phyloP scores from a whole-genome alignment of 257 asterid species.

The Rhazya stricta region DNA sequence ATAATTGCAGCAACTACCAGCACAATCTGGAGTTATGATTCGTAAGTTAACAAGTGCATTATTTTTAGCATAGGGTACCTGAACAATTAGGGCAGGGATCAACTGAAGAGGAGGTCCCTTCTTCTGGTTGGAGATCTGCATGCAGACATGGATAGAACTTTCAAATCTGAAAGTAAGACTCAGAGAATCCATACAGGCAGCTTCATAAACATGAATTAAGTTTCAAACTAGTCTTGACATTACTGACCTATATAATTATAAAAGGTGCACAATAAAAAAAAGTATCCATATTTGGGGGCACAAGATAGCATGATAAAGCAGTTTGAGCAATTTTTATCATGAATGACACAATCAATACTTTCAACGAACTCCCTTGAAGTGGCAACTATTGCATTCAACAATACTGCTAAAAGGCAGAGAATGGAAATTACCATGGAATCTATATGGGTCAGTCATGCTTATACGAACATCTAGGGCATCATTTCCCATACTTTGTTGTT shows the following conservation, averaged over 20 bases:
- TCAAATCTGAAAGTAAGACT: too few relatives aligned
- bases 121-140: too few relatives aligned
- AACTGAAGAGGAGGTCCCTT: too few relatives aligned
- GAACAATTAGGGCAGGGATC: too few relatives aligned
- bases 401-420: neutral
- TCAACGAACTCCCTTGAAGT: neutral
- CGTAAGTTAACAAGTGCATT: too few relatives aligned
- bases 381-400: neutral
- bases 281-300: neutral
- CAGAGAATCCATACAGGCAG: neutral
- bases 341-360: neutral
- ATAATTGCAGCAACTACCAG: too few relatives aligned
- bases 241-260: too few relatives aligned
- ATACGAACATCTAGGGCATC: neutral
- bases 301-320: neutral
- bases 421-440: neutral
- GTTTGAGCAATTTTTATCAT: too few relatives aligned
- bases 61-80: too few relatives aligned
- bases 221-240: neutral
- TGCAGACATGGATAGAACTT: too few relatives aligned
- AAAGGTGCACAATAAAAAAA: neutral
- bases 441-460: neutral
- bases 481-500: neutral
- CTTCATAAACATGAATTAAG: neutral
- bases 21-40: too few relatives aligned